Evolutionary conservation across 306 rosid genomes (phyloP).

Genomic region (Medicago ruthenica): DNA sequence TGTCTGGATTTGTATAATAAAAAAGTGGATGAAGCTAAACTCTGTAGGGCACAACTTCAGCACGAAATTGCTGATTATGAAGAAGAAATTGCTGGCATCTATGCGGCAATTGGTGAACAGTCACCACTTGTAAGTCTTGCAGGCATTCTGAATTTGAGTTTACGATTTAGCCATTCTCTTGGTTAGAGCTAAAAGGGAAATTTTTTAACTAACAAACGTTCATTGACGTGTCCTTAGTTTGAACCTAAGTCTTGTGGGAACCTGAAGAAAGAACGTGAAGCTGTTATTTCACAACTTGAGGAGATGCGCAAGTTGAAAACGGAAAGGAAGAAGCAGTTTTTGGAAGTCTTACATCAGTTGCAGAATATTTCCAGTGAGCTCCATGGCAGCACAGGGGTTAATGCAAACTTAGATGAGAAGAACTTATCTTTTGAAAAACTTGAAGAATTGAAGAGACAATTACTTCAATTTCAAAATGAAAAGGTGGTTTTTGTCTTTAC

Average conservation of each 20-base stretch:
- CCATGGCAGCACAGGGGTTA: conserved; percentile 39
- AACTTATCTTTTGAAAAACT: conserved; percentile 64
- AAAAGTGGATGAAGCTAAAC: conserved; percentile 65
- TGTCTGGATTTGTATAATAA: conserved; percentile 62
- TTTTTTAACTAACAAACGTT: conserved; percentile 33
- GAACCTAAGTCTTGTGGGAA: conserved; percentile 50
- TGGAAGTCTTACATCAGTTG: conserved; percentile 57
- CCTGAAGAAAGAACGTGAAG: conserved; percentile 65
- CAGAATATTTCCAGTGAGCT: conserved; percentile 61
- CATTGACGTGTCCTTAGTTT: conserved; percentile 48
- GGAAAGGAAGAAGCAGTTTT: conserved; percentile 62
- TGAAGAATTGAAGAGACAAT: conserved; percentile 50
- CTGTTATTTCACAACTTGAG: conserved; percentile 55
- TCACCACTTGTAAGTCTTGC: conserved; percentile 53
- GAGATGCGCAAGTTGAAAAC: conserved; percentile 58
- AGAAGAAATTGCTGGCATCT: conserved; percentile 61
- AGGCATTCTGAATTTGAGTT: conserved; percentile 20
- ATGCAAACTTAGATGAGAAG: conserved; percentile 55
- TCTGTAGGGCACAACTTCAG: conserved; percentile 57
- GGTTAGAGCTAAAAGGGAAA: background rate
- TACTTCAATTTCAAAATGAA: conserved; percentile 60
- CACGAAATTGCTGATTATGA: conserved; percentile 59
- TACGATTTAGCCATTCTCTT: conserved; percentile 8
- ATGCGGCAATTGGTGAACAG: conserved; percentile 63
- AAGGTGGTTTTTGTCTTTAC: conserved; percentile 55